Base-by-base conservation (phyloP, 345 rosid genomes). In the Arabidopsis suecica region DNA sequence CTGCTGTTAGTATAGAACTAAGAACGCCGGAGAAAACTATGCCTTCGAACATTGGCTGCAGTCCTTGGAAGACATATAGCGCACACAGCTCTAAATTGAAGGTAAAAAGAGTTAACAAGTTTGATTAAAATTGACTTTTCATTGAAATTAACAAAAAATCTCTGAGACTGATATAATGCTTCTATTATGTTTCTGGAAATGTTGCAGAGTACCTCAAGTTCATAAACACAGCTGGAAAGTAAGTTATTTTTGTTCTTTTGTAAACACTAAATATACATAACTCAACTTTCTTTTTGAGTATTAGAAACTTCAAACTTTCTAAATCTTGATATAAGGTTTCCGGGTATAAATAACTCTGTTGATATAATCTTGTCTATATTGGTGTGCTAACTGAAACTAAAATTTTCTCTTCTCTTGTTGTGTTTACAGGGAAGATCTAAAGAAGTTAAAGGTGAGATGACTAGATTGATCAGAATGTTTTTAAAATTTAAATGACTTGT, bases 181-280 rank as follows among this genome's bases (percentile, higher is more conserved):
- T 13, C 0, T 23, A 18, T 34, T 5, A 9, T n/a, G 18, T 53
- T 55, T 6, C 42, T 13, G 44, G 20, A 44, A 45, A 65, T 78
- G 28, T 54, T 80, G 77, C 87, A 91, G 97, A 87, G 63, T 91
- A 85, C 56, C 84, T 91, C 38, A 86, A 60, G 69, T 73, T 91
- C 65, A 60, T 91, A 58, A 91, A 91, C 74, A 84, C 87, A 1
- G 95, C 89, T 38, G 79, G 64, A 80, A 91, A 86, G 93, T 88
- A 74, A 87, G 97, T 83, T 12, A 6, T 62, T 7, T 54, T 11
- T 6, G 58, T 41, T 34, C 16, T 28, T 2, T 3, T 1, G 7
- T 40, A 2, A 16, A 45, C 30, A 18, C 20, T 12, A 13, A 5
- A 71, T 5, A 32, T 5, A 40, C 16, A 53, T 53, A n/a, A 58